phyloP scores from a whole-genome alignment of 1,284 basidiomycete species.

The Thelephora terrestris region DNA sequence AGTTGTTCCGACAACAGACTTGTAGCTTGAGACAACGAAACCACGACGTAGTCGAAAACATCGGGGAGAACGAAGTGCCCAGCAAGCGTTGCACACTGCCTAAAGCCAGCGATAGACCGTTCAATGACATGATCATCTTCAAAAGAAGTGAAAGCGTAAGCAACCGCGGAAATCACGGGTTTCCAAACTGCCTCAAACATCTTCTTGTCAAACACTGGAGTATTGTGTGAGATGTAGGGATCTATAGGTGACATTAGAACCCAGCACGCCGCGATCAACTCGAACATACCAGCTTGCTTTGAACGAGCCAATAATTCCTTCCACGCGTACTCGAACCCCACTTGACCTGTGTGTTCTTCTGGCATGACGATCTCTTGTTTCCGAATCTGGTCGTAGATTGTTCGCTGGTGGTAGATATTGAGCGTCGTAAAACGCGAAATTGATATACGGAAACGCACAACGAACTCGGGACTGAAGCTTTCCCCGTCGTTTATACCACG shows the following conservation, averaged over 20 bases:
- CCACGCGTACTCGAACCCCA: constrained; percentile 99
- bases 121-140: constrained; percentile 97
- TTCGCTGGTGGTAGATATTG: constrained; percentile 39
- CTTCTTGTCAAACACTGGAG: constrained; percentile 73
- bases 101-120: constrained; percentile 88
- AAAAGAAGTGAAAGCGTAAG: constrained; percentile 90
- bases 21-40: constrained; percentile 85
- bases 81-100: constrained; percentile 92
- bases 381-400: constrained; percentile 90
- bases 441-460: constrained; percentile 41
- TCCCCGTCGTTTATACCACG: constrained; percentile 85
- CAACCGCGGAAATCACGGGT: constrained; percentile 83
- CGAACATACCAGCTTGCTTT: constrained; percentile 57
- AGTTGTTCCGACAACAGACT: constrained; percentile 69
- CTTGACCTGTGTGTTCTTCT: constrained; percentile 93
- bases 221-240: constrained; percentile 70
- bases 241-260: constrained; percentile 33
- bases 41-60: constrained; percentile 94
- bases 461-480: constrained; percentile 80
- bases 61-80: constrained; percentile 84
- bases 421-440: neutral
- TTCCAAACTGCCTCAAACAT: constrained; percentile 95
- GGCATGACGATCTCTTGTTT: constrained; percentile 96
- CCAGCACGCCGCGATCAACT: neutral
- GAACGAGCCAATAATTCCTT: constrained; percentile 87